Percentiles rank a stretch among this genome's conserved stretches.
Conservation (phyloP, 1,284 basidiomycete genomes). For the Ustilago hordei region DNA sequence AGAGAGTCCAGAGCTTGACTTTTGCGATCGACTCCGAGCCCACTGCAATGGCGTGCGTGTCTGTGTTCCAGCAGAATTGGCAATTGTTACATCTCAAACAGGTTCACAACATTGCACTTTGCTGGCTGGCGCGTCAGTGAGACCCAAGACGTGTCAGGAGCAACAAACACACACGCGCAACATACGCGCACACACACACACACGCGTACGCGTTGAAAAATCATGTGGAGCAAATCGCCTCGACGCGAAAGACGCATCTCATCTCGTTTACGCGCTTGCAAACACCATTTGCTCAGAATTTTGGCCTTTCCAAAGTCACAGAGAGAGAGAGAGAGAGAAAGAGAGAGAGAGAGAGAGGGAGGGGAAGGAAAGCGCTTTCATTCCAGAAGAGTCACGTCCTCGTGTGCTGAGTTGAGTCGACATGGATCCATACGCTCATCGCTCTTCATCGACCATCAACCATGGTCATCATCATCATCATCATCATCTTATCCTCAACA, state of each 20-base stretch:
- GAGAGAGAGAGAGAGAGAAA: background rate
- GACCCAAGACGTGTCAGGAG: constrained; percentile 7
- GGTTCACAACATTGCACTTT: background rate
- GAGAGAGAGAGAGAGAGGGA: background rate
- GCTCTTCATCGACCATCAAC: background rate
- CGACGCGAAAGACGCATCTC: constrained; percentile 1
- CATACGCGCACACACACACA: too few species aligned
- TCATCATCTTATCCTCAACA: background rate
- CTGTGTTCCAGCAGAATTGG: background rate
- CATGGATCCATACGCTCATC: constrained; percentile 25
- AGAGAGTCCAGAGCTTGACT: background rate
- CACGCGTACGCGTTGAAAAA: background rate
- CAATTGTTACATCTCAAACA: background rate
- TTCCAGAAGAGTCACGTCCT: background rate
- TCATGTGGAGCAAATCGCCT: constrained; percentile 10
- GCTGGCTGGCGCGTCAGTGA: constrained; percentile 2
- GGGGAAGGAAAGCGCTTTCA: too few species aligned
- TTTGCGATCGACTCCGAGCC: background rate
- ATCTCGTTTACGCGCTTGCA: constrained; percentile 4
- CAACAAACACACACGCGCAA: background rate
- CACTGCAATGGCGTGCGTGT: background rate
- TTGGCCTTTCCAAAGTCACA: background rate
- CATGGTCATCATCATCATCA: constrained; percentile 7
- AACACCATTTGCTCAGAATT: background rate
- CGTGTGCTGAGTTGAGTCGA: background rate